Conservation (phyloP, 345 rosid species). For the Turnera subulata region DNA sequence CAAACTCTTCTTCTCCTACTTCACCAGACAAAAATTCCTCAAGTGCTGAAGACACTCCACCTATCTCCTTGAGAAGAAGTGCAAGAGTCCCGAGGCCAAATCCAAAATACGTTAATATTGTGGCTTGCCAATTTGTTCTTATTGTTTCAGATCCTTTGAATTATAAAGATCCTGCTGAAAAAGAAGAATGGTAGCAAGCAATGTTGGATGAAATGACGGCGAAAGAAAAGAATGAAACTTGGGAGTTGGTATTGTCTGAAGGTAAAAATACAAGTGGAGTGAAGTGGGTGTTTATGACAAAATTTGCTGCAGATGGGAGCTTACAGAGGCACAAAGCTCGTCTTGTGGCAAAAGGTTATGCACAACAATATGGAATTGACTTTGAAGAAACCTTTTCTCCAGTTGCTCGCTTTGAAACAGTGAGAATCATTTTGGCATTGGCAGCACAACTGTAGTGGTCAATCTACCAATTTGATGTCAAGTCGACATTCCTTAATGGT, state of each 20-base stretch:
- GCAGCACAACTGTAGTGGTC: too few species aligned
- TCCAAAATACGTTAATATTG: neutral
- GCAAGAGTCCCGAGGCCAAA: too few species aligned
- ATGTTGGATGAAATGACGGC: neutral
- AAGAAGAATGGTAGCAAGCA: neutral
- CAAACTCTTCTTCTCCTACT: too few species aligned
- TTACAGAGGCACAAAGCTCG: neutral
- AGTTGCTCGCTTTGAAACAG: neutral
- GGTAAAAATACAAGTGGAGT: neutral
- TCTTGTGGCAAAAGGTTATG: neutral
- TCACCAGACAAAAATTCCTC: neutral
- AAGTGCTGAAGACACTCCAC: neutral
- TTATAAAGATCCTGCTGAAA: neutral
- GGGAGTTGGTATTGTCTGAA: neutral
- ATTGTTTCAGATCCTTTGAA: neutral
- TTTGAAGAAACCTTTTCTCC: neutral
- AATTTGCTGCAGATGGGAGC: neutral
- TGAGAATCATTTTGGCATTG: neutral
- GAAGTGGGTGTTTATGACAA: neutral
- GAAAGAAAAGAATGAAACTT: neutral
- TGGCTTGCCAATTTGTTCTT: neutral
- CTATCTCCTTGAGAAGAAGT: too few species aligned
- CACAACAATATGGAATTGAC: neutral
- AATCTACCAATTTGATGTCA: neutral
- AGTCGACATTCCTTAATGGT: neutral